These are phyloP conservation scores for Claviceps cyperi DNA, from an alignment of 2,329 filamentous ascomycete genomes.

Conservation along the genomic window DNA sequence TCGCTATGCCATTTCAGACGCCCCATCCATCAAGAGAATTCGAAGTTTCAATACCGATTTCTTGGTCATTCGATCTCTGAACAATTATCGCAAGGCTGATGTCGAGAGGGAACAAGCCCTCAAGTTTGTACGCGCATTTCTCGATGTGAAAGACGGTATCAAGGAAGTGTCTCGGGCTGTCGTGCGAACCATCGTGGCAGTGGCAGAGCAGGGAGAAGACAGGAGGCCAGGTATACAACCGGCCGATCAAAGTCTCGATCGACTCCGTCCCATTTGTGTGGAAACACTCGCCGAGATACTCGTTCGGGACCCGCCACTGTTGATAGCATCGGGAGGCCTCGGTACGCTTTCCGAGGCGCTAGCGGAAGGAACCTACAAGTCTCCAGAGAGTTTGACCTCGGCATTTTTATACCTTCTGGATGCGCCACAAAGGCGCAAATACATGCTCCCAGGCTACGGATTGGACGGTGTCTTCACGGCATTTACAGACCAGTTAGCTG, in stretches of 20 bases:
- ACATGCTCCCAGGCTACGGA: constrained; percentile 76
- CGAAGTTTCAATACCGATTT: constrained; percentile 81
- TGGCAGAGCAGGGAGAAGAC: constrained; percentile 80
- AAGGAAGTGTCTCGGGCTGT: constrained; percentile 76
- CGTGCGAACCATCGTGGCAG: constrained; percentile 76
- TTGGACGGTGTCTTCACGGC: constrained; percentile 80
- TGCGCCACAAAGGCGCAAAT: constrained; percentile 63
- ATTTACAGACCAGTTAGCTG: constrained; percentile 68
- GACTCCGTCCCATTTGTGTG: constrained; percentile 77
- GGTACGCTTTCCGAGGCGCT: constrained; percentile 82
- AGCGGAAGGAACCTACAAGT: constrained; percentile 79
- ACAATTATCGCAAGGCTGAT: constrained; percentile 93
- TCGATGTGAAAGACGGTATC: constrained; percentile 89
- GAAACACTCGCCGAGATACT: constrained; percentile 88
- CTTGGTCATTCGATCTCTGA: constrained; percentile 74
- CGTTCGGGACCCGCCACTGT: constrained; percentile 66
- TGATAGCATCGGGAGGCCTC: constrained; percentile 74
- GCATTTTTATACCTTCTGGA: constrained; percentile 88
- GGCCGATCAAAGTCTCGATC: constrained; percentile 63
- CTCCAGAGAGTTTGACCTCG: constrained; percentile 73
- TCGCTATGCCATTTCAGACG: constrained; percentile 85
- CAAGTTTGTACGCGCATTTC: constrained; percentile 87
- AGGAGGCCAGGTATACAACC: constrained; percentile 59
- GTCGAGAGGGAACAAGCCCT: constrained; percentile 93
- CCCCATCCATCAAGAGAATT: constrained; percentile 78